Conservation (phyloP, 805 yeast genomes). For the Blastobotrys peoriensis region DNA sequence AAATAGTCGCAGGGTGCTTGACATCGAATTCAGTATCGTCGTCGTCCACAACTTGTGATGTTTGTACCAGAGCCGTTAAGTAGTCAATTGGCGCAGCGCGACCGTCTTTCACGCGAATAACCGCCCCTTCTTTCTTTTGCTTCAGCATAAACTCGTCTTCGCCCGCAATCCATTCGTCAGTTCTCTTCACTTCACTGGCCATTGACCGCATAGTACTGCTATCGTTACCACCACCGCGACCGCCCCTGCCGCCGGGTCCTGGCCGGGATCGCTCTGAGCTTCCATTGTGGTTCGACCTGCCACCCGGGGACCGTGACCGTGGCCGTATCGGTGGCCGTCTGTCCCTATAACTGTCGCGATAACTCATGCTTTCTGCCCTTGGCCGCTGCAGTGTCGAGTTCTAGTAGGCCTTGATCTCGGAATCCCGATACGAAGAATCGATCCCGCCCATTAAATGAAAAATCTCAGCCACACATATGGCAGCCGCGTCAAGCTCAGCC, state of each 20-base stretch:
- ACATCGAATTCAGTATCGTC: background rate
- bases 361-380: too few species aligned
- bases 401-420: too few species aligned
- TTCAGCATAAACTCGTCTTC: slow-evolving; percentile 27
- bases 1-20: background rate
- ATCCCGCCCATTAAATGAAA: too few species aligned
- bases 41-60: background rate
- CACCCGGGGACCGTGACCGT: background rate
- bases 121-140: slow-evolving; percentile 27
- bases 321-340: background rate
- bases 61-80: slow-evolving; percentile 13
- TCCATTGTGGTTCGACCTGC: background rate
- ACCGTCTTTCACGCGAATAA: slow-evolving; percentile 24
- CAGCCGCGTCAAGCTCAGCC: too few species aligned
- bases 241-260: background rate
- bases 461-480: too few species aligned
- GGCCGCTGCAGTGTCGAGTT: too few species aligned
- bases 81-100: slow-evolving; percentile 24
- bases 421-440: too few species aligned
- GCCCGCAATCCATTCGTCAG: slow-evolving; percentile 23
- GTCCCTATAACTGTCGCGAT: too few species aligned
- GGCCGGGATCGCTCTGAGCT: background rate
- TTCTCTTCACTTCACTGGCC: slow-evolving; percentile 1
- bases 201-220: background rate
- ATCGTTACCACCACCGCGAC: background rate